Percentiles rank a stretch among this genome's conserved stretches.
Conservation (phyloP, 805 yeast genomes). For the Wickerhamomyces rabaulensis region DNA sequence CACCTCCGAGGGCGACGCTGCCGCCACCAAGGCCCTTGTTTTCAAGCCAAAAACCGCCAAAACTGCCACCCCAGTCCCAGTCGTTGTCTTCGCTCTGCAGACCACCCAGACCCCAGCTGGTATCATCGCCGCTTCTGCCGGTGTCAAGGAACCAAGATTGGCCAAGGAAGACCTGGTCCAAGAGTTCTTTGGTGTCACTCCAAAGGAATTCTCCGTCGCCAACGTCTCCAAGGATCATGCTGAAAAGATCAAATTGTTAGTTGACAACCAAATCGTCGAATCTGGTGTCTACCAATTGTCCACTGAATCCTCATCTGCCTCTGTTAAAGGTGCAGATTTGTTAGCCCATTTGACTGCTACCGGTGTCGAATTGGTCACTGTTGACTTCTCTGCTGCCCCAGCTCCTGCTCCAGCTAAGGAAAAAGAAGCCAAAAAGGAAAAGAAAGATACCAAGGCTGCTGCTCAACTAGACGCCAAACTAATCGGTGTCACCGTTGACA, state of each 20-base stretch:
- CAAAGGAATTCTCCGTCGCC: slow-evolving; percentile 62
- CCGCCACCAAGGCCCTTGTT: slow-evolving; percentile 67
- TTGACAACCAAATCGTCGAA: slow-evolving; percentile 46
- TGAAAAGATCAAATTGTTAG: slow-evolving; percentile 53
- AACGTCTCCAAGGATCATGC: slow-evolving; percentile 39
- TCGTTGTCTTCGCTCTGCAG: slow-evolving; percentile 71
- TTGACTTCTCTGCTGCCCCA: slow-evolving; percentile 47
- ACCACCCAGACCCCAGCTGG: slow-evolving; percentile 66
- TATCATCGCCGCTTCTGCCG: slow-evolving; percentile 59
- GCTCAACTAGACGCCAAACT: slow-evolving; percentile 79
- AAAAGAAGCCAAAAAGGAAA: slow-evolving; percentile 22
- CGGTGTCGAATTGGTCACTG: slow-evolving; percentile 46
- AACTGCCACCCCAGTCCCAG: slow-evolving; percentile 71
- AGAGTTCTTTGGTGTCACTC: slow-evolving; percentile 50
- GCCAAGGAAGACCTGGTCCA: slow-evolving; percentile 78
- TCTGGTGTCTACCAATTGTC: slow-evolving; percentile 36
- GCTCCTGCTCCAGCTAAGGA: slow-evolving; percentile 18
- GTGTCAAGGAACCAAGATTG: slow-evolving; percentile 79
- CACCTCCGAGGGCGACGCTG: slow-evolving; percentile 44
- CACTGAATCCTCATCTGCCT: slow-evolving; percentile 47
- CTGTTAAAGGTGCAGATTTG: slow-evolving; percentile 42
- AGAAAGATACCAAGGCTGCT: slow-evolving; percentile 24
- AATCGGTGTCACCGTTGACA: slow-evolving; percentile 94
- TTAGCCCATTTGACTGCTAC: slow-evolving; percentile 43
- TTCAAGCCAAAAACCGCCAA: slow-evolving; percentile 92